Evolutionary conservation across 768 basidiomycete species (phyloP).

Genomic region (Termitomyces sp.): DNA sequence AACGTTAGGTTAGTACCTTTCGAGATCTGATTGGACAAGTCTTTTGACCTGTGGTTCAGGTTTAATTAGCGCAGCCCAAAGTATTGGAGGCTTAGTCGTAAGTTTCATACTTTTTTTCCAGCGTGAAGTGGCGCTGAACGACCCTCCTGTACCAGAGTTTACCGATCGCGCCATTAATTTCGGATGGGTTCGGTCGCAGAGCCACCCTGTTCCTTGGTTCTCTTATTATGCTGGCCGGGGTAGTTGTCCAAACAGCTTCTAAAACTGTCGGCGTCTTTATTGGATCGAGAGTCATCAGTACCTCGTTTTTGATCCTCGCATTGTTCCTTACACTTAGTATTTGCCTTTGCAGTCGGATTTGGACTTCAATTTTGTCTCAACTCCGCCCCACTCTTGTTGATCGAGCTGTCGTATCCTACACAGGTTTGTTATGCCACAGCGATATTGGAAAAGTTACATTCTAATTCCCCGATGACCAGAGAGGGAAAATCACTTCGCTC

Average conservation of each 20-base stretch:
- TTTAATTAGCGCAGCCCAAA: constrained; percentile 63
- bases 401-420: constrained; percentile 69
- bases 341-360: constrained; percentile 47
- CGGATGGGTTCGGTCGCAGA: constrained; percentile 62
- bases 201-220: constrained; percentile 57
- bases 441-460: not conserved
- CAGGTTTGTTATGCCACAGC: constrained; percentile 36
- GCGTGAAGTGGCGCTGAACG: not conserved
- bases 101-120: constrained; percentile 11
- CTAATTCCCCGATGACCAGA: constrained; percentile 17
- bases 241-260: constrained; percentile 50
- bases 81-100: constrained; percentile 50
- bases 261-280: constrained; percentile 48
- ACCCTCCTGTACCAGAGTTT: constrained; percentile 38
- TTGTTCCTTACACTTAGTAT: not conserved
- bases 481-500: constrained; percentile 55
- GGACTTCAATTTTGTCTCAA: constrained; percentile 61
- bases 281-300: constrained; percentile 52
- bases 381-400: constrained; percentile 59
- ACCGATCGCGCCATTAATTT: constrained; percentile 57
- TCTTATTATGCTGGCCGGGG: constrained; percentile 60
- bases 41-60: constrained; percentile 29
- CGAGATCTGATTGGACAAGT: not conserved
- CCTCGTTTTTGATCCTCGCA: constrained; percentile 13
- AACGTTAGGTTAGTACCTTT: constrained; percentile 36